Evolutionary conservation across 441 rosid genomes (phyloP).

Genomic region (Populus trichocarpa): DNA sequence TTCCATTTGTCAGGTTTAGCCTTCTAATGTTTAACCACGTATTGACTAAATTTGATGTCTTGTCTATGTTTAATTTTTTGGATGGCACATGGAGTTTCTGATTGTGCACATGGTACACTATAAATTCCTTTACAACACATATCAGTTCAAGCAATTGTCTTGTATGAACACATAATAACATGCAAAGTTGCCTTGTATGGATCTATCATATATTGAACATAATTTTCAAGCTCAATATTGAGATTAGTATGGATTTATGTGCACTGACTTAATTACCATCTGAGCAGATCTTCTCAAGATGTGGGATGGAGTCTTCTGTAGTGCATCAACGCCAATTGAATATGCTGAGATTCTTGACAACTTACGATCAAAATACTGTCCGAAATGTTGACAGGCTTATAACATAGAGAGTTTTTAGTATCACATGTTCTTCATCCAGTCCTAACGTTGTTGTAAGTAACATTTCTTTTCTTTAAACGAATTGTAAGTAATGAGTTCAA

Average conservation of each 20-base stretch:
- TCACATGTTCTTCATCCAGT: background rate
- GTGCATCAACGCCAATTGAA: constrained; percentile 53
- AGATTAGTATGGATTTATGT: background rate
- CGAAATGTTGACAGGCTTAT: constrained; percentile 26
- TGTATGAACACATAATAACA: background rate
- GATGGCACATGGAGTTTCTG: too few species aligned
- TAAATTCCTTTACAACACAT: background rate
- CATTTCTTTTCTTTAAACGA: background rate
- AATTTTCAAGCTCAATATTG: background rate
- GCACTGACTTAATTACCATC: constrained; percentile 17
- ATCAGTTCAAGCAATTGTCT: background rate
- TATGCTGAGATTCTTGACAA: constrained; percentile 56
- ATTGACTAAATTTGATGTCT: background rate
- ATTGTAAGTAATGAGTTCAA: background rate
- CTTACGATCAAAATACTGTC: constrained; percentile 49
- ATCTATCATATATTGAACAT: background rate
- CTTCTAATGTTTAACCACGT: background rate
- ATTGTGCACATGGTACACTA: background rate
- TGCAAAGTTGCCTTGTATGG: background rate
- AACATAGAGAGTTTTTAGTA: background rate
- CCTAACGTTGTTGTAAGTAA: constrained; percentile 8
- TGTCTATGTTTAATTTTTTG: too few species aligned
- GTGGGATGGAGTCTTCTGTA: constrained; percentile 70
- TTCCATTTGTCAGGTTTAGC: background rate
- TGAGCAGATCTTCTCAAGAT: constrained; percentile 64